These are phyloP conservation scores for Stemphylium beticola DNA, from an alignment of 2,329 filamentous ascomycete genomes.

Conservation along the genomic window DNA sequence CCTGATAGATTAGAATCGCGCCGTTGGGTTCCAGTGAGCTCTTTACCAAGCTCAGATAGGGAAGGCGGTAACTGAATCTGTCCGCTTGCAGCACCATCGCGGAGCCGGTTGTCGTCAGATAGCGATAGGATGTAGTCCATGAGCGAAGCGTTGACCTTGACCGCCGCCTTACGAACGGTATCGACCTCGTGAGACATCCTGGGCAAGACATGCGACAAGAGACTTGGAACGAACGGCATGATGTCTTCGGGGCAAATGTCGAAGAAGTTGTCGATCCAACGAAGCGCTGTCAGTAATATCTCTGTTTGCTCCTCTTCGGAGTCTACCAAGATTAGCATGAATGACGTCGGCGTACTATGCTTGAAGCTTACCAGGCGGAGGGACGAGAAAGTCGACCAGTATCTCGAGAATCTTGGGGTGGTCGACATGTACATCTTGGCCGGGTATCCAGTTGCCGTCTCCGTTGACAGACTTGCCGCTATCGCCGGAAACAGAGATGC, in stretches of 20 bases:
- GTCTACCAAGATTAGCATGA: constrained; percentile 29
- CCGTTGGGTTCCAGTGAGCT: constrained; percentile 50
- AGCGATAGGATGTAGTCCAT: constrained; percentile 95
- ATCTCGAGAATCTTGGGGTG: constrained; percentile 92
- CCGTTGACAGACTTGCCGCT: constrained; percentile 56
- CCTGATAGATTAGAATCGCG: constrained; percentile 48
- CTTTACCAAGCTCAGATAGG: constrained; percentile 48
- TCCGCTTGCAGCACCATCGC: constrained; percentile 50
- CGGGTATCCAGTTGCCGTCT: constrained; percentile 95
- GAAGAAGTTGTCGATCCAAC: constrained; percentile 96
- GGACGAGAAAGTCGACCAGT: constrained; percentile 84
- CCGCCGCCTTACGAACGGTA: constrained; percentile 84
- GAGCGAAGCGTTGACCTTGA: constrained; percentile 85
- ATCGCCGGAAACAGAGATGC: constrained; percentile 41
- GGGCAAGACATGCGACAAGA: constrained; percentile 89
- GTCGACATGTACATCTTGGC: constrained; percentile 95
- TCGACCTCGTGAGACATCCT: constrained; percentile 93
- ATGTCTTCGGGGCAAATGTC: constrained; percentile 98
- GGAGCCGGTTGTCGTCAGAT: constrained; percentile 64
- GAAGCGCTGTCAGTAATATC: constrained; percentile 85
- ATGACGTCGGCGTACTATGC: background rate
- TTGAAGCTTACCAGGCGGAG: constrained; percentile 69
- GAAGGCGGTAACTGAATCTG: constrained; percentile 53
- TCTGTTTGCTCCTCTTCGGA: constrained; percentile 73
- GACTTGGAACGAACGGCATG: constrained; percentile 88